phyloP scores from a whole-genome alignment of 495 filamentous ascomycete genomes.

The Neurospora sp. region DNA sequence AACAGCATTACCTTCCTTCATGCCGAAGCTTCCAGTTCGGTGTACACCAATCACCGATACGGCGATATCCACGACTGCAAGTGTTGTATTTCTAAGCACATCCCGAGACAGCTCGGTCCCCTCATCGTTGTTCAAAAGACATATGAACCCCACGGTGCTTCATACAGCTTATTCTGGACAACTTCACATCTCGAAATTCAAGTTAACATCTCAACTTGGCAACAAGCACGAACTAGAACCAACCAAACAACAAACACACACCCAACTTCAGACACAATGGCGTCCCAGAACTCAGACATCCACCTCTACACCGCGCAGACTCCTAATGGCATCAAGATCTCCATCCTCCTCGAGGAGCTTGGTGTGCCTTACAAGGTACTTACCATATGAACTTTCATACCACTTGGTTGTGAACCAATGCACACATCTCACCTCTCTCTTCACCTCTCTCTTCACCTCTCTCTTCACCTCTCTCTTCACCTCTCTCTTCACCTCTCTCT shows the following conservation, averaged over 20 bases:
- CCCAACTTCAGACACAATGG: constrained; percentile 6
- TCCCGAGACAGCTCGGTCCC: background rate
- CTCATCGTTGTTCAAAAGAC: background rate
- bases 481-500: background rate
- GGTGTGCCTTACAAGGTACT: constrained; percentile 51
- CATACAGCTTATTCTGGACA: background rate
- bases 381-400: background rate
- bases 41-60: background rate
- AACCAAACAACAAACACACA: background rate
- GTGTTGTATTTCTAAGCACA: background rate
- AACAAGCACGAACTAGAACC: background rate
- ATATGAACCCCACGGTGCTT: background rate
- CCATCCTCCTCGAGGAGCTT: constrained; percentile 83
- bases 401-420: background rate
- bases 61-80: background rate
- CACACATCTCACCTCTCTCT: background rate
- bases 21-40: background rate
- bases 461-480: background rate
- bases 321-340: constrained; percentile 72
- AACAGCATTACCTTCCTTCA: background rate
- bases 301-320: constrained; percentile 50
- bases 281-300: constrained; percentile 24
- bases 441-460: background rate
- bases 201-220: constrained; percentile 3
- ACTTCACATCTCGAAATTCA: background rate